phyloP scores from a whole-genome alignment of 208 protist genomes.

The Trypanosomatidae sp. region DNA sequence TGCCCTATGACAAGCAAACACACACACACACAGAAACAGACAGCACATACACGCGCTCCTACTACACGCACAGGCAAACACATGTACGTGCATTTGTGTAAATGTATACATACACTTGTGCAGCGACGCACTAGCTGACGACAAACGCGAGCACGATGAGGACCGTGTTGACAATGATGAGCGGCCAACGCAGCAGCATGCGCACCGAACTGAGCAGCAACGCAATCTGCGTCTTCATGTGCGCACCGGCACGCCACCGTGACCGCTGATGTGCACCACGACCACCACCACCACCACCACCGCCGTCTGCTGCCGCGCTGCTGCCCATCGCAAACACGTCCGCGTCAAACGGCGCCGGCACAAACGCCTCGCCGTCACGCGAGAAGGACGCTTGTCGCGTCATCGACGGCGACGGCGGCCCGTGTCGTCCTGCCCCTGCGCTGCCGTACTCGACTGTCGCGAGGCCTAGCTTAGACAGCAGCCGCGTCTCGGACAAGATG shows the following conservation, averaged over 20 bases:
- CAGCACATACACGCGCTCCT: no score
- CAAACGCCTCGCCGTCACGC: slow-evolving; percentile 1
- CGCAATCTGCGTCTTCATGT: slow-evolving; percentile 32
- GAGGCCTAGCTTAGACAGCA: slow-evolving; percentile 63
- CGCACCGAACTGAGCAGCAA: slow-evolving; percentile 58
- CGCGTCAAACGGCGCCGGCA: slow-evolving; percentile 7
- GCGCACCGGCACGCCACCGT: background rate
- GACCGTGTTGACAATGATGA: slow-evolving; percentile 61
- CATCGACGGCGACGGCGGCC: slow-evolving; percentile 7
- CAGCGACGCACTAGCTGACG: slow-evolving; percentile 61
- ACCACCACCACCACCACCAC: background rate
- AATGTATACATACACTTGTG: no score
- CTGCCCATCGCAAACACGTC: background rate
- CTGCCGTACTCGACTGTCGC: slow-evolving; percentile 12
- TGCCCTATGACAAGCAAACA: no score
- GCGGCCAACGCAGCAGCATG: slow-evolving; percentile 57
- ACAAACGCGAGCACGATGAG: slow-evolving; percentile 55
- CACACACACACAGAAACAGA: no score
- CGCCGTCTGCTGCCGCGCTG: slow-evolving; percentile 1
- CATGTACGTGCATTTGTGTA: no score
- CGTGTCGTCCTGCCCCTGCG: slow-evolving; percentile 1
- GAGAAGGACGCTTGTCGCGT: no score
- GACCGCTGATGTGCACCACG: background rate
- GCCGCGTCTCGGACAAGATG: slow-evolving; percentile 75
- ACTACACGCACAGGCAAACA: no score